Evolutionary conservation across 140 eudicot genomes (phyloP).

Genomic region (Erigeron philadelphicus): DNA sequence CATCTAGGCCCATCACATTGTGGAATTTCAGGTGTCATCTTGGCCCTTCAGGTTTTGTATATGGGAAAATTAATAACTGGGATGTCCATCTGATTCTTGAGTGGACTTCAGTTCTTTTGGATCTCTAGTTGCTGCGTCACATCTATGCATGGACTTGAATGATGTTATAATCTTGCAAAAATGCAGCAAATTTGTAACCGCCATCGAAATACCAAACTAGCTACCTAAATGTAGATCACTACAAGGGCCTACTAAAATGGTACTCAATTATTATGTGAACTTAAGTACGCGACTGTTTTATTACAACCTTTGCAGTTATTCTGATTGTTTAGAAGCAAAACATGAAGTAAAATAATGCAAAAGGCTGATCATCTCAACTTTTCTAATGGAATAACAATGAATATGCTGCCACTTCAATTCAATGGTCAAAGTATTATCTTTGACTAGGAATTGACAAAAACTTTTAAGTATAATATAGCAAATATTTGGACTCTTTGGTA

Average conservation of each 20-base stretch:
- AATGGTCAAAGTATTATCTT: conserved; percentile 23
- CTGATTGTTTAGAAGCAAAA: not conserved
- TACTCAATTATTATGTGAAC: not conserved
- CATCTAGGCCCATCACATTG: conserved; percentile 22
- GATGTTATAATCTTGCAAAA: conserved; percentile 1
- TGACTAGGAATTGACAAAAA: conserved; percentile 19
- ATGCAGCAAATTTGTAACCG: not conserved
- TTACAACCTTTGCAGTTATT: not conserved
- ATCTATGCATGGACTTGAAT: not conserved
- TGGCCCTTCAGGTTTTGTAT: conserved; percentile 11
- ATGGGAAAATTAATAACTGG: not conserved
- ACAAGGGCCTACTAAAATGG: not conserved
- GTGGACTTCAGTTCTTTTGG: no score
- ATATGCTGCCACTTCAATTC: conserved; percentile 21
- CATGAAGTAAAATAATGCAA: not conserved
- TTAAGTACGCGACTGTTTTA: not conserved
- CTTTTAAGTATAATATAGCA: not conserved
- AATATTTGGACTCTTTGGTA: conserved; percentile 10
- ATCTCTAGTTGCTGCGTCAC: not conserved
- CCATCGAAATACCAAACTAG: not conserved
- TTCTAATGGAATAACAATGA: not conserved
- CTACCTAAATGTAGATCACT: not conserved
- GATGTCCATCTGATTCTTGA: not conserved
- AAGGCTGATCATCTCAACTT: not conserved
- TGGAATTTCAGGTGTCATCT: conserved; percentile 18